Evolutionary conservation across 176 grass and related monocot species (phyloP).

Genomic region (Raddia guianensis): DNA sequence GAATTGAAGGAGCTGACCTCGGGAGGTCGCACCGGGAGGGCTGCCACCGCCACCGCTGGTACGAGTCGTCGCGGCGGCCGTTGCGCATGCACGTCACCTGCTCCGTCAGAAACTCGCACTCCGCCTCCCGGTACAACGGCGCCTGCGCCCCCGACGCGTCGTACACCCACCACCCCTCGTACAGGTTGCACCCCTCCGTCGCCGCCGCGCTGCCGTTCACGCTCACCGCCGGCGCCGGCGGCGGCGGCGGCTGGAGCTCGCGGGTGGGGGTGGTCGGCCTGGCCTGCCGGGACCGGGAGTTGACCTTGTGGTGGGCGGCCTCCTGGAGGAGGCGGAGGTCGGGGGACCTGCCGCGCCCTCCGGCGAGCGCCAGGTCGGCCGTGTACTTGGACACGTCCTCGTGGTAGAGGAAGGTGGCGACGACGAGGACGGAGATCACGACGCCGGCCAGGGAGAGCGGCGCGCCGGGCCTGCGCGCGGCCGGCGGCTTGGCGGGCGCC

Average conservation of each 20-base stretch:
- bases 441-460: slow-evolving; percentile 56
- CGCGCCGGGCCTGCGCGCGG: slow-evolving; percentile 46
- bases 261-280: neutral
- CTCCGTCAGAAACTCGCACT: slow-evolving; percentile 92
- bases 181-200: slow-evolving; percentile 54
- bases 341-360: slow-evolving; percentile 10
- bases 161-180: slow-evolving; percentile 65
- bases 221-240: no score
- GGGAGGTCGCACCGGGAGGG: slow-evolving; percentile 62
- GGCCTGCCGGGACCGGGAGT: neutral
- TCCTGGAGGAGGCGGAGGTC: slow-evolving; percentile 54
- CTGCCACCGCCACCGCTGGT: slow-evolving; percentile 91
- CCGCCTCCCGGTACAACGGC: slow-evolving; percentile 63
- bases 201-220: neutral
- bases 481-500: slow-evolving; percentile 44
- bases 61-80: slow-evolving; percentile 72
- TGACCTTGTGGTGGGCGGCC: slow-evolving; percentile 40
- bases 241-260: no score
- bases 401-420: slow-evolving; percentile 77
- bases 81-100: slow-evolving; percentile 98
- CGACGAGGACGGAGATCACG: slow-evolving; percentile 60
- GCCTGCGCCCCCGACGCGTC: slow-evolving; percentile 48
- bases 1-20: slow-evolving; percentile 33
- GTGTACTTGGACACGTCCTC: slow-evolving; percentile 55
- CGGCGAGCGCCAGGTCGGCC: slow-evolving; percentile 46